Conservation (phyloP, 1,284 basidiomycete genomes). For the Ustilago tritici region DNA sequence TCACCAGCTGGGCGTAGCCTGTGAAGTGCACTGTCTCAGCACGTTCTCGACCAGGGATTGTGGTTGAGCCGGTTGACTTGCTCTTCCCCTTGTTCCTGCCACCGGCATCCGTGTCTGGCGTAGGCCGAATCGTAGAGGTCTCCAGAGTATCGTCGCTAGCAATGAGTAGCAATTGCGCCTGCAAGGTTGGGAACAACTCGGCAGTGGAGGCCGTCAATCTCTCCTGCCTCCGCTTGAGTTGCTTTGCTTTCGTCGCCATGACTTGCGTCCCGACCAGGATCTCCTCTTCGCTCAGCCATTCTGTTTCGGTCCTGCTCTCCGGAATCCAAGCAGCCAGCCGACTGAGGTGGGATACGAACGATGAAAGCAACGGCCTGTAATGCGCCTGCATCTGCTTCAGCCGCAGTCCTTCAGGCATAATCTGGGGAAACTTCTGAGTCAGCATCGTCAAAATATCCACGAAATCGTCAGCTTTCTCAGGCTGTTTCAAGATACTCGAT, state of each 20-base stretch:
- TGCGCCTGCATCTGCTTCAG: constrained; percentile 23
- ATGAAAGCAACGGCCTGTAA: constrained; percentile 23
- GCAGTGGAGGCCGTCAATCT: constrained; percentile 30
- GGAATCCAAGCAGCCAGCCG: constrained; percentile 41
- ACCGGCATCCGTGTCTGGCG: neutral
- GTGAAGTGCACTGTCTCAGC: constrained; percentile 17
- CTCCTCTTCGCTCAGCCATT: constrained; percentile 45
- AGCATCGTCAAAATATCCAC: constrained; percentile 20
- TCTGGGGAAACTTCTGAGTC: constrained; percentile 18
- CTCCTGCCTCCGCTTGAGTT: constrained; percentile 34
- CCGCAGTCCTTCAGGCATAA: constrained; percentile 15
- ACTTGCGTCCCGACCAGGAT: constrained; percentile 40
- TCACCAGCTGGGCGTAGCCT: constrained; percentile 9
- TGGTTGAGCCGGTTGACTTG: neutral
- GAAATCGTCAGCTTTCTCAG: constrained; percentile 23
- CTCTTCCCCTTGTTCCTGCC: neutral
- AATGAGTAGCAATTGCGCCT: constrained; percentile 28
- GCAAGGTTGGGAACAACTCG: constrained; percentile 33
- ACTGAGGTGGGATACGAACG: constrained; percentile 38
- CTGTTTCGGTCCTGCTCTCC: constrained; percentile 30
- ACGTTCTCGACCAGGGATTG: constrained; percentile 1
- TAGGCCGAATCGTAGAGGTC: constrained; percentile 17
- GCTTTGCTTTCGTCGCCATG: constrained; percentile 33
- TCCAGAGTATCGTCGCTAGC: constrained; percentile 18
- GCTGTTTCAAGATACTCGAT: constrained; percentile 22